Percentiles rank a stretch among this genome's conserved stretches.
These are phyloP conservation scores for Rubus idaeus DNA, from an alignment of 306 rosid genomes.

Conservation along the genomic window DNA sequence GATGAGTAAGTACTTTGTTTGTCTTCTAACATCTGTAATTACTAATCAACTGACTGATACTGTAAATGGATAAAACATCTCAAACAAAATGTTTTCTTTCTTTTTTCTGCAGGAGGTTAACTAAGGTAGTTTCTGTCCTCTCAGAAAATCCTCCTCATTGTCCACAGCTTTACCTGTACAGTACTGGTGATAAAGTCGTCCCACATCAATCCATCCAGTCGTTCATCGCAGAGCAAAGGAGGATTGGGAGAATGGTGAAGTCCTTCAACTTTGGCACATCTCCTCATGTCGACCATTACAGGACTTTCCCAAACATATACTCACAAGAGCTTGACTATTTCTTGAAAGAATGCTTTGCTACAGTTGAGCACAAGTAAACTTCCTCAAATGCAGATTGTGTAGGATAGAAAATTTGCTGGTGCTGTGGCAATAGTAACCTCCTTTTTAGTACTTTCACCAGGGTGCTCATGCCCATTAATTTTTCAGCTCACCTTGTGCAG, in stretches of 20 bases:
- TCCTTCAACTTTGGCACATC: constrained; percentile 67
- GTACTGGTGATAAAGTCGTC: constrained; percentile 77
- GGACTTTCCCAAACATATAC: constrained; percentile 65
- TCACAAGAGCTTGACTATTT: constrained; percentile 52
- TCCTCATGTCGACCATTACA: constrained; percentile 88
- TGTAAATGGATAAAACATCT: not conserved
- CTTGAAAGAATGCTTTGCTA: constrained; percentile 50
- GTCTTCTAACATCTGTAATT: not conserved
- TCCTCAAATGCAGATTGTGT: constrained; percentile 12
- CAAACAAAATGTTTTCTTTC: not conserved
- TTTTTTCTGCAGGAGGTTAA: constrained; percentile 64
- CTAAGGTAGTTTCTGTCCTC: constrained; percentile 48
- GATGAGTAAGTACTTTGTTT: constrained; percentile 44
- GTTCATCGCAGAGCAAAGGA: constrained; percentile 68
- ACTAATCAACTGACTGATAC: not conserved
- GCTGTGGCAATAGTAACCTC: not conserved
- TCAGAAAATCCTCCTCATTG: constrained; percentile 48
- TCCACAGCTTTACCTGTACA: constrained; percentile 91
- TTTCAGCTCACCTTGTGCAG: not conserved
- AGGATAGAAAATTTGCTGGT: not conserved
- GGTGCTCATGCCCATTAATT: not conserved
- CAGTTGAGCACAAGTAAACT: constrained; percentile 17
- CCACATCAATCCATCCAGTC: constrained; percentile 63
- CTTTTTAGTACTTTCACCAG: not conserved
- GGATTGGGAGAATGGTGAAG: constrained; percentile 52